Percentiles rank a stretch among this genome's conserved stretches.
Evolutionary conservation across 2,329 filamentous ascomycete genomes (phyloP).

Genomic region (Trichoderma harzianum): DNA sequence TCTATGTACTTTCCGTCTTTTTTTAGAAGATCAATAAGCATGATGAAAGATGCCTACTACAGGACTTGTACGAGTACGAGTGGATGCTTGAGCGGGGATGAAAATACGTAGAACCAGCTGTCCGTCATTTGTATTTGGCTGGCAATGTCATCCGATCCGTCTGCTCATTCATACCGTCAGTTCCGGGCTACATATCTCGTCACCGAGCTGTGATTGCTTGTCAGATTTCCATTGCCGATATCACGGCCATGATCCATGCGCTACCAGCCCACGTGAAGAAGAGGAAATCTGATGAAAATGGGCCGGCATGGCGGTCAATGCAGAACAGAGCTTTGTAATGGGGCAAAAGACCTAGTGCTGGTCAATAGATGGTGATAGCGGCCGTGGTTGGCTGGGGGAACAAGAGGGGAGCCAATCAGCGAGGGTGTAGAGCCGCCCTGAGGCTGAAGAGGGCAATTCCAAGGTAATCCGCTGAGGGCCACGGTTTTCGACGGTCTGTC

Average conservation of each 20-base stretch:
- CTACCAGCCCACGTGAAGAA: background rate
- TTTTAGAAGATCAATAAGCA: background rate
- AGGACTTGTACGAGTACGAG: background rate
- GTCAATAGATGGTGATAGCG: background rate
- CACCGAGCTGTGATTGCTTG: background rate
- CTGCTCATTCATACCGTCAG: background rate
- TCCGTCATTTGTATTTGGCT: background rate
- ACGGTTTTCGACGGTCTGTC: background rate
- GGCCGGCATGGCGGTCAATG: background rate
- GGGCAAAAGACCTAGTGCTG: background rate
- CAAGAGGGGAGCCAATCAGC: conserved; percentile 18
- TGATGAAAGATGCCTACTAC: background rate
- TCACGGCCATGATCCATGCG: background rate
- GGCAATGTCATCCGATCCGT: background rate
- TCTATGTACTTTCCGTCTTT: background rate
- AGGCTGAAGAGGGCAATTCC: conserved; percentile 19
- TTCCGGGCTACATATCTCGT: background rate
- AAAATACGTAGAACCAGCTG: background rate
- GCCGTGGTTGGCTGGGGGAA: conserved; percentile 13
- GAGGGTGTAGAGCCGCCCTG: conserved; percentile 19
- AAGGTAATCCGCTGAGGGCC: background rate
- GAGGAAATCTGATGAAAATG: background rate
- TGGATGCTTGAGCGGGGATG: background rate
- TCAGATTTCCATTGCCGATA: background rate
- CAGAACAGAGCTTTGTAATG: background rate